Percentiles rank a stretch among this genome's conserved stretches.
Evolutionary conservation across 805 yeast species (phyloP).

Genomic region (Priceomyces carsonii): DNA sequence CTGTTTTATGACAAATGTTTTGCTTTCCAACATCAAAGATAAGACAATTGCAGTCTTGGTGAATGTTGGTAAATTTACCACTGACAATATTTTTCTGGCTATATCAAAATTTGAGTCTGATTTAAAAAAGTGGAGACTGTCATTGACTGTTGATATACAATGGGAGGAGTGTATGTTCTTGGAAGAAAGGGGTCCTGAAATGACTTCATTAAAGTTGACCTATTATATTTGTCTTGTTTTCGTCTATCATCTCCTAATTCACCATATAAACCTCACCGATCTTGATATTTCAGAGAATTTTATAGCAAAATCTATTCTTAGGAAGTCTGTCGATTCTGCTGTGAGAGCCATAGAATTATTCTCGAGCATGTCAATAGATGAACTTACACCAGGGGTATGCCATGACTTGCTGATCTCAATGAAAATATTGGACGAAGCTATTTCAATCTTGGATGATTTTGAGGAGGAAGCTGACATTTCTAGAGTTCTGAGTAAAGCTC

Average conservation of each 20-base stretch:
- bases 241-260: background rate
- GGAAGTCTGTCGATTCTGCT: no score
- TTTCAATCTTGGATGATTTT: no score
- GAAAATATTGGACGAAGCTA: no score
- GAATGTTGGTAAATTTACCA: background rate
- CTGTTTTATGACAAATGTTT: constrained; percentile 1
- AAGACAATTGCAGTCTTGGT: background rate
- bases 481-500: no score
- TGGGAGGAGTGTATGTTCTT: constrained; percentile 4
- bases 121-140: background rate
- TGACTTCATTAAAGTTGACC: background rate
- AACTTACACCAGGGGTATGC: no score
- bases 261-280: background rate
- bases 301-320: background rate
- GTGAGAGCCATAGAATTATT: no score
- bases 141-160: background rate
- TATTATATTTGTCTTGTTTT: background rate
- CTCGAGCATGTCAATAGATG: no score
- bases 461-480: no score
- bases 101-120: constrained; percentile 1
- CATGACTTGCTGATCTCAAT: no score
- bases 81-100: background rate
- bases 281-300: background rate
- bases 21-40: constrained; percentile 3
- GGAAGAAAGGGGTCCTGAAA: background rate